Percentiles rank a stretch among this genome's conserved stretches.
phyloP scores from a whole-genome alignment of 768 basidiomycete genomes.

The Glaciozyma martinii region DNA sequence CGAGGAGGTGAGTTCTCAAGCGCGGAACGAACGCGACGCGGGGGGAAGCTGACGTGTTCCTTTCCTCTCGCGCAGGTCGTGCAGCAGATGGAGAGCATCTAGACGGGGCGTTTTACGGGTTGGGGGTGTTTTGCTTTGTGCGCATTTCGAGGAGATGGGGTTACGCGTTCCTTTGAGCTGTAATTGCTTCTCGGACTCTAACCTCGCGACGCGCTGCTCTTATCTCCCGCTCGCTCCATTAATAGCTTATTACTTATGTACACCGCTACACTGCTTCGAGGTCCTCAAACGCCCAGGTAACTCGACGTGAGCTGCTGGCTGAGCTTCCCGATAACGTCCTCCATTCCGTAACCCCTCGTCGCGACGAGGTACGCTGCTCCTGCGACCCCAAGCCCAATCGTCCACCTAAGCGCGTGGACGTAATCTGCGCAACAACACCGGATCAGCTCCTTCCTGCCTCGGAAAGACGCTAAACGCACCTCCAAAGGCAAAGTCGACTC shows the following conservation, averaged over 20 bases:
- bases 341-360: not conserved
- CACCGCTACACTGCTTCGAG: not conserved
- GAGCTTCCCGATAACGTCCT: constrained; percentile 4
- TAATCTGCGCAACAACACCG: not conserved
- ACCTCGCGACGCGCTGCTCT: too few species aligned
- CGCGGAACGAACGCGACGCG: not conserved
- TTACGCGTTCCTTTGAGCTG: too few species aligned
- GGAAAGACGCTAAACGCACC: constrained; percentile 6
- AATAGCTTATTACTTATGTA: not conserved
- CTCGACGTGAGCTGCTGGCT: not conserved
- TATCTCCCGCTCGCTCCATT: too few species aligned
- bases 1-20: constrained; percentile 52
- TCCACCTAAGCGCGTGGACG: constrained; percentile 18
- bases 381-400: constrained; percentile 7
- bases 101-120: not conserved
- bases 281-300: not conserved
- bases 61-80: constrained; percentile 11
- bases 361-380: constrained; percentile 5
- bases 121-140: not conserved
- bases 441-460: not conserved
- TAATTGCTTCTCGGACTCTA: too few species aligned
- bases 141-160: not conserved
- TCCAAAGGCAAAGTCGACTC: constrained; percentile 7
- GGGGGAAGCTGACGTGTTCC: not conserved
- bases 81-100: constrained; percentile 29